Evolutionary conservation across 2,329 filamentous ascomycete genomes (phyloP), one percentile per base, ranked within the genome.

Genomic region (Acrodontium crateriforme): DNA sequence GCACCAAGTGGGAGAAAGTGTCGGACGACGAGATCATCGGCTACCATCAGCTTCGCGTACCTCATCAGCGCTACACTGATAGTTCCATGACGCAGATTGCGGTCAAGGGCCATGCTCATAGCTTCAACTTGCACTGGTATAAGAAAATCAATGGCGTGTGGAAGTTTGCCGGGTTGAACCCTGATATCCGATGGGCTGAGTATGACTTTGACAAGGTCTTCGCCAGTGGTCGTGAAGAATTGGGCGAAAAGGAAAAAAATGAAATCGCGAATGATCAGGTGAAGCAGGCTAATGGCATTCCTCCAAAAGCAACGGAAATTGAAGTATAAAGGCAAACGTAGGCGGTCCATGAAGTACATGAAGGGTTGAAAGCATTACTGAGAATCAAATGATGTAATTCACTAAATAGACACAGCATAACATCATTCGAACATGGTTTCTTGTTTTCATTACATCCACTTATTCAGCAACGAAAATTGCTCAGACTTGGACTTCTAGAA

Each of bases 41-140:
- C 31, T 62, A 60, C 47, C 67, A 71, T 45, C 67, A 71, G 53
- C 56, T 71, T 38, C 65, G 67, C 16, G 67, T 70, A 24, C 65
- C 67, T 10, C 67, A 71, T 42, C 66, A 70, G 49, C 56, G 55
- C 39, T 71, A 71, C 51, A 61, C 52, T 9, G 66, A 69, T 40
- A 56, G 52, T 32, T 53, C 48, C 10, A 41, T 56, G 29, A 55
- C 45, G n/a, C 52, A 58, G 28, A 64, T 71, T 13, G 49, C 51
- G 2, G 54, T 63, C 40, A 67, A 69, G 54, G 66, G 65, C n/a
- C 66, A 71, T 38, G 65, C 63, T 4, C 67, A 71, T 49, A 63
- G 60, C 36, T 59, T 54, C 39, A 67, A 65, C 43, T 60, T 51
- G 33, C 61, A 68, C 40, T 65, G 60, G 60, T 71, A 70, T 48